Percentiles rank a stretch among this genome's conserved stretches.
Conservation (phyloP, 2,329 filamentous ascomycete genomes). For the Gyromitra esculenta region DNA sequence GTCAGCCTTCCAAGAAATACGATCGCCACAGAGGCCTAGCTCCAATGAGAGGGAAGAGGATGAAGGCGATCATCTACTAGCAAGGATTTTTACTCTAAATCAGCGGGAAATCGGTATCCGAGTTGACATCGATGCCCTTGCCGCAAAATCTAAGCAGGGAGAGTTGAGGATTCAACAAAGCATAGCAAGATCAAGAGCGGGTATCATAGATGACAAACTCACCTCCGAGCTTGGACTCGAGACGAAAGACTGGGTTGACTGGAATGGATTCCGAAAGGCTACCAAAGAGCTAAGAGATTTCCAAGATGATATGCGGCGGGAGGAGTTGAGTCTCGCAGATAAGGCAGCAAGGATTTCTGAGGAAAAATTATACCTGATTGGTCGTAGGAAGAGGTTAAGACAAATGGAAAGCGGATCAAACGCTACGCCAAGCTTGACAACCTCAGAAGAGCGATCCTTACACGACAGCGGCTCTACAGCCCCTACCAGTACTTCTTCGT, state of each 20-base stretch:
- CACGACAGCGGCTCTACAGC: conserved; percentile 11
- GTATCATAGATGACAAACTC: background rate
- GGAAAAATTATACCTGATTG: conserved; percentile 27
- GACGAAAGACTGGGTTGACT: background rate
- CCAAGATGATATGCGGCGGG: conserved; percentile 8
- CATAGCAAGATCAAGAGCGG: conserved; percentile 17
- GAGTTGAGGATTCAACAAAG: conserved; percentile 24
- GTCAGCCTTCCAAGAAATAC: conserved; percentile 13
- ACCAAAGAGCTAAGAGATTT: conserved; percentile 24
- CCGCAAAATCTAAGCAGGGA: conserved; percentile 12
- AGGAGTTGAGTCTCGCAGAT: conserved; percentile 26
- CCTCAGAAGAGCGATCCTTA: conserved; percentile 27
- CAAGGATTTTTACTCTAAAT: conserved; percentile 29
- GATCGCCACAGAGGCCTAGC: background rate
- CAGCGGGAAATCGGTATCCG: conserved; percentile 23
- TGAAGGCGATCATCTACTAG: conserved; percentile 10
- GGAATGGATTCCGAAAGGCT: conserved; percentile 26
- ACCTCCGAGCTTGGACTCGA: background rate
- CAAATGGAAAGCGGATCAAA: conserved; percentile 4
- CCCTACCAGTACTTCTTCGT: conserved; percentile 20
- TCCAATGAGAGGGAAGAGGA: conserved; percentile 5
- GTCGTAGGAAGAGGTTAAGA: conserved; percentile 16
- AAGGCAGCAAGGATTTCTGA: conserved; percentile 32
- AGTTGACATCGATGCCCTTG: conserved; percentile 31
- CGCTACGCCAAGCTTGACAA: background rate